Evolutionary conservation across 805 yeast species (phyloP).

Genomic region (Starmera amethionina): DNA sequence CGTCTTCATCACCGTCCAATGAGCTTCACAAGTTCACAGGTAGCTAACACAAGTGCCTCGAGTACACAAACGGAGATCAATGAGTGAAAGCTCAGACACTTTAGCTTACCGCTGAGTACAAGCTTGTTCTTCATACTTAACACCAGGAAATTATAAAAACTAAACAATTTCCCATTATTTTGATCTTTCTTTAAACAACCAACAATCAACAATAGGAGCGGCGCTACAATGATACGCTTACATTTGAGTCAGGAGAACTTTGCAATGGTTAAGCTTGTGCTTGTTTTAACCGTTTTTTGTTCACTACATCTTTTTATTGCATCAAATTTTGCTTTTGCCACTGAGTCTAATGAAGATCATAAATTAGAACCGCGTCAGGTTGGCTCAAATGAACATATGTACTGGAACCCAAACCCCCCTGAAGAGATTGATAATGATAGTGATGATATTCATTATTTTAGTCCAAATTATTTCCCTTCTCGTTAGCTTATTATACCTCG

Average conservation of each 20-base stretch:
- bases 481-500: slow-evolving; percentile 9
- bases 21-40: slow-evolving; percentile 12
- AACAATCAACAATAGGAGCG: no score
- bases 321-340: background rate
- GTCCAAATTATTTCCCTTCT: slow-evolving; percentile 15
- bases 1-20: slow-evolving; percentile 10
- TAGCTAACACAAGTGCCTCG: slow-evolving; percentile 10
- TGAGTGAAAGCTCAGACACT: background rate
- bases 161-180: no score
- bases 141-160: no score
- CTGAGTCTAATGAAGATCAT: background rate
- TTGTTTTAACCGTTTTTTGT: no score
- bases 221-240: no score
- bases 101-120: slow-evolving; percentile 3
- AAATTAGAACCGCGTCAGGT: slow-evolving; percentile 4
- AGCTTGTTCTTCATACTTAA: slow-evolving; percentile 5
- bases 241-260: no score
- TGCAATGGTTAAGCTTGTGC: no score
- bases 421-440: slow-evolving; percentile 6
- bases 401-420: slow-evolving; percentile 12
- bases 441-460: slow-evolving; percentile 13
- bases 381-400: slow-evolving; percentile 12
- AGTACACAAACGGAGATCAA: slow-evolving; percentile 8
- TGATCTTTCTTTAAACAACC: no score
- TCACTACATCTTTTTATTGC: no score